Evolutionary conservation across 2,329 filamentous ascomycete genomes (phyloP), one percentile per base, ranked within the genome.

Genomic region (Mycocentrospora acerina): DNA sequence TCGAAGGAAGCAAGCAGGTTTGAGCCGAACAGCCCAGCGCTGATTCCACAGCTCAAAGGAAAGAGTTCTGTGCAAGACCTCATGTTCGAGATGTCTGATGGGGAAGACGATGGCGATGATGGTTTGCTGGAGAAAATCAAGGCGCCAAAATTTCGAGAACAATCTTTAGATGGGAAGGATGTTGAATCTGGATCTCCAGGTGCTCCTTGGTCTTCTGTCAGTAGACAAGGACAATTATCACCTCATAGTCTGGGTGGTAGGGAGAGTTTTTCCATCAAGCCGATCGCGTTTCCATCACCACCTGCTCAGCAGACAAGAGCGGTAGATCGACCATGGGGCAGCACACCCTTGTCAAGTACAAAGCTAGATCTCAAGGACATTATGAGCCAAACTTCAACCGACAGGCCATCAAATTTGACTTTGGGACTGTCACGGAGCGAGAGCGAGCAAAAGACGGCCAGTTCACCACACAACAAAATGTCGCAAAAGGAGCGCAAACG

Each of bases 71-170:
- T 77, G 1, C 77, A 76, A 25, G 90, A 96, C 53, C 76, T 96
- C 37, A 95, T 95, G 66, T 96, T 96, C 60, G 82, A 88, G 50
- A 96, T 96, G 90, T 91, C 95, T 42, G 90, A 94, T 25, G 88
- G 90, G 29, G 77, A 76, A 40, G 48, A 65, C 12, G 57, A 58
- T 3, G 33, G 39, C 5, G 43, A 35, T 9, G 7, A 28, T 5
- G 9, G 32, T 2, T 22, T 22, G 9, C 9, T 22, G 19, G 36
- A 46, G 7, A 53, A 45, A 22, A 59, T 62, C 33, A 55, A 46
- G n/a, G 49, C 51, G 5, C 59, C 51, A 10, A 53, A 34, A 4
- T 62, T 64, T 24, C 47, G 38, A 4, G 44, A 37, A 4, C 12
- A 18, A 7, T 33, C 29, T 10, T 26, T 25, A 11, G 49, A 52